Conservation (phyloP, 208 protist species). For the Herpetomonas tarakana region DNA sequence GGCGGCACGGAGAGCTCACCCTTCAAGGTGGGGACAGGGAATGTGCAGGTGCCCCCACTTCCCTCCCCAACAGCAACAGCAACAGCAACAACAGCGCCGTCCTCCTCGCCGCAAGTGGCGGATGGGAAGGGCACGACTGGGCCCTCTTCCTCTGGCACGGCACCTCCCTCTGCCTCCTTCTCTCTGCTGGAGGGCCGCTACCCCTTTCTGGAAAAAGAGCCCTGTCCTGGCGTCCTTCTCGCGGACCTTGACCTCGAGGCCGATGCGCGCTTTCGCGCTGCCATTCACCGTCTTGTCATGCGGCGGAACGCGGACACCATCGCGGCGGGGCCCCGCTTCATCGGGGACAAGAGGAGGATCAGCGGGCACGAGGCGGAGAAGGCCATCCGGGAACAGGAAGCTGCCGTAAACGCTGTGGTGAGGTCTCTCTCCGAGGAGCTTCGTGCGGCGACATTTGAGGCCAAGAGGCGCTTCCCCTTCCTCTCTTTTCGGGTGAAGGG, state of each 20-base stretch:
- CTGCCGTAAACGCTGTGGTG: conserved; percentile 12
- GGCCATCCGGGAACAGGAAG: conserved; percentile 3
- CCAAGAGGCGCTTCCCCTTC: conserved; percentile 26
- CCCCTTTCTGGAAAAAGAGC: conserved; percentile 18
- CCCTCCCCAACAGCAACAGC: too few species aligned
- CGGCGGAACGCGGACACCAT: conserved; percentile 8
- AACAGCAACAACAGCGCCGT: too few species aligned
- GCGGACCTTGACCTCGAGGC: conserved; percentile 29
- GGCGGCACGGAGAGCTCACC: too few species aligned
- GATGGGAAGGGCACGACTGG: too few species aligned
- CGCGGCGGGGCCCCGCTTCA: neutral
- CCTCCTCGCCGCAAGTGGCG: too few species aligned
- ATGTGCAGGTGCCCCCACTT: too few species aligned
- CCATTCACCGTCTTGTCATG: conserved; percentile 18
- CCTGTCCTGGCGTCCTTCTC: conserved; percentile 32
- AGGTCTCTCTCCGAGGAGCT: conserved; percentile 19
- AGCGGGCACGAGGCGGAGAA: neutral
- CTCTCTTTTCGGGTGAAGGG: conserved; percentile 26
- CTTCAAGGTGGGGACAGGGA: too few species aligned
- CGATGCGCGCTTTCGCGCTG: conserved; percentile 22
- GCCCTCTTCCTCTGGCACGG: too few species aligned
- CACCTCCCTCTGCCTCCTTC: neutral
- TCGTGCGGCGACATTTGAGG: conserved; percentile 16
- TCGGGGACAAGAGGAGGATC: too few species aligned
- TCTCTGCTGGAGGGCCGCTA: conserved; percentile 5